Conservation (phyloP, 2,329 filamentous ascomycete genomes). For the Fusarium longipes region DNA sequence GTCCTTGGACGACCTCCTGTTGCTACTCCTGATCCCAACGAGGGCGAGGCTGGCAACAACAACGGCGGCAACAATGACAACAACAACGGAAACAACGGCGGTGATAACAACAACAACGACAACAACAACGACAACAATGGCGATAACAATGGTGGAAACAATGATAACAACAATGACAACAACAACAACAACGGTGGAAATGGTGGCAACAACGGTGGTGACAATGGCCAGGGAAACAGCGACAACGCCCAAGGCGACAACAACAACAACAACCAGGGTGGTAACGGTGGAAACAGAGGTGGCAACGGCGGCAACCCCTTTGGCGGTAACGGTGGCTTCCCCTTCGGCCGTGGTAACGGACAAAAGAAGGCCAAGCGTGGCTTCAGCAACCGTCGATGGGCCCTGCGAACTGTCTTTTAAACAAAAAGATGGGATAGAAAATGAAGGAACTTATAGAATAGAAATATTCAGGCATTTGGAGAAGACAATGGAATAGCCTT, state of each 20-base stretch:
- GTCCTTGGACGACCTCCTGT: conserved; percentile 27
- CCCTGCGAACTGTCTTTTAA: conserved; percentile 6
- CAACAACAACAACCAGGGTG: conserved; percentile 1
- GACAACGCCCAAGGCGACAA: not conserved
- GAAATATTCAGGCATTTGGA: not conserved
- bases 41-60: conserved; percentile 5
- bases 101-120: not conserved
- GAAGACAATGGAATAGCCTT: not conserved
- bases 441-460: not conserved
- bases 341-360: conserved; percentile 27
- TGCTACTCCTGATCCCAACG: not conserved
- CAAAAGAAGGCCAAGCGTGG: conserved; percentile 20
- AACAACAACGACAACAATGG: conserved; percentile 6
- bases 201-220: not conserved
- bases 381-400: conserved; percentile 24
- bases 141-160: not conserved
- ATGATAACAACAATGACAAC: conserved; percentile 4
- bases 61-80: conserved; percentile 11
- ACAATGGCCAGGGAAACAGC: not conserved
- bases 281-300: not conserved
- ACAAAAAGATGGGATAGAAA: not conserved
- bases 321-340: not conserved
- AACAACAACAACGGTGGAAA: conserved; percentile 10
- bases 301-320: conserved; percentile 1
- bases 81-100: not conserved